Conservation (phyloP, 805 yeast species). For the Ogataea angusta region DNA sequence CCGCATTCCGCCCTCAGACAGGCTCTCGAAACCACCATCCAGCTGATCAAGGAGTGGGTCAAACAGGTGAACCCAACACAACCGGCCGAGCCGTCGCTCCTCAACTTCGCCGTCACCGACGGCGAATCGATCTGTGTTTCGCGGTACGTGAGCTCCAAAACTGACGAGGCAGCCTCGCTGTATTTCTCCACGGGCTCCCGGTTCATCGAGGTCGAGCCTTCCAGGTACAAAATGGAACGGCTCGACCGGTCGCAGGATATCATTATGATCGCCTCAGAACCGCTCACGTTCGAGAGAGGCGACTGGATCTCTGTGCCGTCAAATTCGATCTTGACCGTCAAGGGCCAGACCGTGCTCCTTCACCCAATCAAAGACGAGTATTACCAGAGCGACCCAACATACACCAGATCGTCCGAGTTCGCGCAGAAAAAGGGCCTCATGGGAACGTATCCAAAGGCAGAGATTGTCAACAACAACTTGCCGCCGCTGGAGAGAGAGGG, state of each 20-base stretch:
- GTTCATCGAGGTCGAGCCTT: constrained; percentile 86
- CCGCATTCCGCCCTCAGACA: constrained; percentile 54
- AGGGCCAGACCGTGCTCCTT: constrained; percentile 79
- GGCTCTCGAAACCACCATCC: constrained; percentile 74
- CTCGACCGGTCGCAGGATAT: constrained; percentile 90
- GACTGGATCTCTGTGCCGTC: constrained; percentile 98
- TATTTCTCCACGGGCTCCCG: constrained; percentile 93
- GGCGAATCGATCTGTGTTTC: constrained; percentile 84
- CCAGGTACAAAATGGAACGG: constrained; percentile 92
- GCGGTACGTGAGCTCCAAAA: constrained; percentile 81
- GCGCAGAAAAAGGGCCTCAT: constrained; percentile 91
- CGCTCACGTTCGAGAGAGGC: constrained; percentile 91
- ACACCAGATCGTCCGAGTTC: constrained; percentile 68
- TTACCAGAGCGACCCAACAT: constrained; percentile 67
- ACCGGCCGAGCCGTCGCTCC: constrained; percentile 67
- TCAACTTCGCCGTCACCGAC: constrained; percentile 94
- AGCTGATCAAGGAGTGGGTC: constrained; percentile 76
- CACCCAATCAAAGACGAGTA: constrained; percentile 92
- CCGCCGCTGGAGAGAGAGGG: constrained; percentile 84
- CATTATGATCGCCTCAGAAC: constrained; percentile 93
- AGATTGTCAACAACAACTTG: constrained; percentile 46
- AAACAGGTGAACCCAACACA: constrained; percentile 45
- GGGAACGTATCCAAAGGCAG: constrained; percentile 81
- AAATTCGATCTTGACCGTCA: constrained; percentile 78
- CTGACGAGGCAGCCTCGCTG: constrained; percentile 94